A percentile compares a stretch with the other conserved stretches of the same genome.
phyloP scores from a whole-genome alignment of 192 early-diverging fungal species.

The Entophlyctis luteolus region DNA sequence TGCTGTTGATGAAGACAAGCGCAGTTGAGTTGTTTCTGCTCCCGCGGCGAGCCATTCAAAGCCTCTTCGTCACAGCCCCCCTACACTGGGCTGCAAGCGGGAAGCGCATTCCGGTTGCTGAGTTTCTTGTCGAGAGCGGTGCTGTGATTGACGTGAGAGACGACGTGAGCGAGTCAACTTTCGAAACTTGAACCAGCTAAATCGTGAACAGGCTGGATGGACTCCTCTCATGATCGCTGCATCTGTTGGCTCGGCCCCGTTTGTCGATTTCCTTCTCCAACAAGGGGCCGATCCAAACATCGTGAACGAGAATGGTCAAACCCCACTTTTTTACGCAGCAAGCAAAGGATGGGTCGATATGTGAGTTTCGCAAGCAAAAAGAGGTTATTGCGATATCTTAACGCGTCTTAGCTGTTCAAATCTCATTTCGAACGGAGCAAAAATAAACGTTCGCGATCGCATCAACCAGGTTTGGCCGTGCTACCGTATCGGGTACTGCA shows the following conservation, averaged over 20 bases:
- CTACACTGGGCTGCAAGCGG: constrained; percentile 41
- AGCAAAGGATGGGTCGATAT: constrained; percentile 31
- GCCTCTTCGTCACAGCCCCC: constrained; percentile 11
- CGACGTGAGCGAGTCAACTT: constrained; percentile 13
- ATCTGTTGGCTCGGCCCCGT: constrained; percentile 24
- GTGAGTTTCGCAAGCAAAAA: constrained; percentile 10
- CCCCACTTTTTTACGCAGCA: constrained; percentile 43
- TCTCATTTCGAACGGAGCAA: constrained; percentile 24
- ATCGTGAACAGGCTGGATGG: constrained; percentile 25
- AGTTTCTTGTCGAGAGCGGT: constrained; percentile 25
- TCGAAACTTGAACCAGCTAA: background rate
- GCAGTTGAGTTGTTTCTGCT: background rate
- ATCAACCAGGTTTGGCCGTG: constrained; percentile 23
- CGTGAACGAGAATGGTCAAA: constrained; percentile 28
- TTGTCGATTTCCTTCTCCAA: constrained; percentile 26
- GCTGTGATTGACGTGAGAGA: constrained; percentile 26
- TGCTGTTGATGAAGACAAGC: constrained; percentile 23
- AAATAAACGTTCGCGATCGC: constrained; percentile 24
- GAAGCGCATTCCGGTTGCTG: constrained; percentile 22
- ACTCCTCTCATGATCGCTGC: constrained; percentile 41
- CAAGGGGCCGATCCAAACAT: constrained; percentile 25
- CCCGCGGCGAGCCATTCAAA: no score
- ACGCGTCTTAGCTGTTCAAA: constrained; percentile 10
- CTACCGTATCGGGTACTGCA: background rate
- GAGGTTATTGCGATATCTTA: background rate